Evolutionary conservation across 129 eudicot genomes (phyloP).

Genomic region (Heracleum sosnowskyi): DNA sequence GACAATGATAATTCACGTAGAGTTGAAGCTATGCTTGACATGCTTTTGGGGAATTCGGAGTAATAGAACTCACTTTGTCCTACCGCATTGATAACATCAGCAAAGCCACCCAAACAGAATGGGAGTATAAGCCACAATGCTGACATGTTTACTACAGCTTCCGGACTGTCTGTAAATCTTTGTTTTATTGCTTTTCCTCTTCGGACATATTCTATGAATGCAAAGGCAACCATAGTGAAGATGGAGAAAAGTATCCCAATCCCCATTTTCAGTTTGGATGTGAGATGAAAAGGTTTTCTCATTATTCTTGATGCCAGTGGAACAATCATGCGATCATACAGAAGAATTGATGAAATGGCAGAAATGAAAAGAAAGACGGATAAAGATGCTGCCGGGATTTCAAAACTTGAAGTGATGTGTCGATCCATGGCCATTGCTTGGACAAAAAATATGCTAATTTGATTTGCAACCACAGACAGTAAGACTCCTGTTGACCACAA

Average conservation of each 20-base stretch:
- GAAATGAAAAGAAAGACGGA: not conserved
- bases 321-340: conserved; percentile 26
- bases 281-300: conserved; percentile 14
- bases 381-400: conserved; percentile 17
- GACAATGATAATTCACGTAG: conserved; percentile 22
- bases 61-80: conserved; percentile 29
- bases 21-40: conserved; percentile 44
- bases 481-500: conserved; percentile 26
- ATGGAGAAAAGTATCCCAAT: conserved; percentile 13
- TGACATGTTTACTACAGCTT: conserved; percentile 4
- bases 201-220: conserved; percentile 21
- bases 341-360: not conserved
- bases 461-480: not conserved
- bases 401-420: conserved; percentile 18
- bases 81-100: not conserved
- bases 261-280: conserved; percentile 38
- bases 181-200: conserved; percentile 13
- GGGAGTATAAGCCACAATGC: conserved; percentile 46
- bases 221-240: conserved; percentile 14
- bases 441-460: not conserved
- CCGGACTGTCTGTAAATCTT: conserved; percentile 4
- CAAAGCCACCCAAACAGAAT: not conserved
- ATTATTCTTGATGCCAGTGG: conserved; percentile 24
- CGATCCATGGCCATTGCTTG: conserved; percentile 26
- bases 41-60: conserved; percentile 37